Percentiles rank a stretch among this genome's conserved stretches.
phyloP scores from a whole-genome alignment of 352 stramenopile genomes.

The Pythium phragmitis region DNA sequence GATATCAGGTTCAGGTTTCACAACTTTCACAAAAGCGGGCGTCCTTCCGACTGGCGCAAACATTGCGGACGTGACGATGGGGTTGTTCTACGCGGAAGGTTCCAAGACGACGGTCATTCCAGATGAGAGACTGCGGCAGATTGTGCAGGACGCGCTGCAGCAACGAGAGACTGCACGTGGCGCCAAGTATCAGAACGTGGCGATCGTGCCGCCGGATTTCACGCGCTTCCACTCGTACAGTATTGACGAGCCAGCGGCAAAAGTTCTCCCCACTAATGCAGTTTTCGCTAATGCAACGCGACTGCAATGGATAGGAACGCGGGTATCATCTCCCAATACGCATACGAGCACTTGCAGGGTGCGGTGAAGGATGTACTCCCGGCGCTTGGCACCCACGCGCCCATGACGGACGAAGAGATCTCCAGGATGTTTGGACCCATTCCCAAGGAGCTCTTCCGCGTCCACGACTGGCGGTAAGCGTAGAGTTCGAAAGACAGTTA shows the following conservation, averaged over 20 bases:
- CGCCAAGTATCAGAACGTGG: constrained; percentile 61
- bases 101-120: constrained; percentile 61
- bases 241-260: constrained; percentile 1
- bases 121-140: constrained; percentile 57
- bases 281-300: not conserved
- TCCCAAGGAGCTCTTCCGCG: constrained; percentile 83
- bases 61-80: constrained; percentile 35
- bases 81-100: constrained; percentile 72
- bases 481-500: not conserved
- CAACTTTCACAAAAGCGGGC: not conserved
- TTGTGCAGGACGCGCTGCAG: constrained; percentile 60
- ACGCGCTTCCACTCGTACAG: constrained; percentile 94
- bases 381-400: constrained; percentile 93
- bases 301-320: constrained; percentile 62
- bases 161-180: constrained; percentile 61
- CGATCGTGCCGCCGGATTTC: constrained; percentile 95
- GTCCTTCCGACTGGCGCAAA: too few species aligned
- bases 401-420: constrained; percentile 95
- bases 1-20: not conserved
- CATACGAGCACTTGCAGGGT: constrained; percentile 92
- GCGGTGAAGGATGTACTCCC: constrained; percentile 91
- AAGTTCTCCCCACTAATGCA: not conserved
- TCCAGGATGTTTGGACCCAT: constrained; percentile 94
- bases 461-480: constrained; percentile 94
- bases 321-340: constrained; percentile 91